phyloP scores from a whole-genome alignment of 805 yeast species.

The Ogataea corticis region DNA sequence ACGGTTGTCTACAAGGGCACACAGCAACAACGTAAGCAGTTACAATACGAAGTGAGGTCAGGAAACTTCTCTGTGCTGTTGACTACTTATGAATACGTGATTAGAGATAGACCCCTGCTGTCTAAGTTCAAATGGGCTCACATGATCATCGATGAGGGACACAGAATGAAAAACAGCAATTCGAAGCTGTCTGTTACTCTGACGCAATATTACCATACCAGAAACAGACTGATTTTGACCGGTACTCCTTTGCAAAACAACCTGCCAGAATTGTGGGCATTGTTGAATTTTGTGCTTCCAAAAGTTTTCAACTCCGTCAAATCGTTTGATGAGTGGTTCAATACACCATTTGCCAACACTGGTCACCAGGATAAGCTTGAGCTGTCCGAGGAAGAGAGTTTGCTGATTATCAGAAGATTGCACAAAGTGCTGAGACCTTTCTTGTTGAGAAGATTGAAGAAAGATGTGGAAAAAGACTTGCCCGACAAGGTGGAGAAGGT shows the following conservation, averaged over 20 bases:
- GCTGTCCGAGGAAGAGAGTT: slow-evolving; percentile 81
- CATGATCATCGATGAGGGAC: slow-evolving; percentile 91
- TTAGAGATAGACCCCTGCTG: slow-evolving; percentile 71
- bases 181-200: slow-evolving; percentile 74
- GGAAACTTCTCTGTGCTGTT: slow-evolving; percentile 76
- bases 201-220: slow-evolving; percentile 69
- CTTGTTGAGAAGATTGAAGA: slow-evolving; percentile 78
- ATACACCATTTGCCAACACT: slow-evolving; percentile 84
- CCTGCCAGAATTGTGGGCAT: slow-evolving; percentile 84
- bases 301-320: slow-evolving; percentile 83
- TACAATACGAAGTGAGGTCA: slow-evolving; percentile 61
- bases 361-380: slow-evolving; percentile 81
- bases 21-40: slow-evolving; percentile 65
- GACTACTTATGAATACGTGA: slow-evolving; percentile 81
- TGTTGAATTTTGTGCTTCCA: slow-evolving; percentile 78
- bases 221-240: slow-evolving; percentile 76
- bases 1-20: slow-evolving; percentile 77
- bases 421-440: slow-evolving; percentile 87
- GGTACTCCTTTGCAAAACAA: slow-evolving; percentile 89
- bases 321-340: slow-evolving; percentile 88
- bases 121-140: slow-evolving; percentile 75
- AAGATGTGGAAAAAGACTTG: slow-evolving; percentile 82
- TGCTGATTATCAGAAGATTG: slow-evolving; percentile 78
- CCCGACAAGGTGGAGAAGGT: slow-evolving; percentile 86
- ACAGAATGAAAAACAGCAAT: slow-evolving; percentile 78